phyloP scores from a whole-genome alignment of 495 filamentous ascomycete species.

The Podospora anserina region DNA sequence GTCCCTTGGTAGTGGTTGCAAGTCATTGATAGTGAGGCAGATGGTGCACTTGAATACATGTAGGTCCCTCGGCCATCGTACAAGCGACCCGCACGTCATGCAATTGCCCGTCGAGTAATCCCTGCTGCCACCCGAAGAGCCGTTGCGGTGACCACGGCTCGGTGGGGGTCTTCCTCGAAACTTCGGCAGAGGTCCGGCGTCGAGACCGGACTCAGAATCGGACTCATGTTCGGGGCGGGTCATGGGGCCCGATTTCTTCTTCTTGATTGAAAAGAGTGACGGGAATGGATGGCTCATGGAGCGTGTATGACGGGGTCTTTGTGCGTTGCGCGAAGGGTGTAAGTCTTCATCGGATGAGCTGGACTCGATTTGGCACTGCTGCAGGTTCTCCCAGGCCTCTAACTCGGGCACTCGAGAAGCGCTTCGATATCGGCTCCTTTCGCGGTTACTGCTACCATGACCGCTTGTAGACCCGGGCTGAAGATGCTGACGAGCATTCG shows the following conservation, averaged over 20 bases:
- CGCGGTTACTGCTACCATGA: neutral
- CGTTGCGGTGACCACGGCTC: slow-evolving; percentile 29
- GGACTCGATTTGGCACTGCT: slow-evolving; percentile 32
- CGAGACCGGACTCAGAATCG: slow-evolving; percentile 30
- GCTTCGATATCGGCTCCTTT: slow-evolving; percentile 20
- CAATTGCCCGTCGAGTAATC: slow-evolving; percentile 69
- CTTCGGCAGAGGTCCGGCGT: slow-evolving; percentile 26
- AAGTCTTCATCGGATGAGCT: slow-evolving; percentile 45
- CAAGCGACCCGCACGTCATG: slow-evolving; percentile 75
- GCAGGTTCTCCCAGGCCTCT: slow-evolving; percentile 23
- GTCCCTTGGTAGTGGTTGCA: slow-evolving; percentile 48
- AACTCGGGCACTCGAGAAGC: slow-evolving; percentile 21
- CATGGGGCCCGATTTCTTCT: slow-evolving; percentile 42
- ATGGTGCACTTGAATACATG: slow-evolving; percentile 77
- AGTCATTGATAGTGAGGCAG: slow-evolving; percentile 83
- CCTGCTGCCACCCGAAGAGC: slow-evolving; percentile 27
- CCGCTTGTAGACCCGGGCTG: slow-evolving; percentile 1
- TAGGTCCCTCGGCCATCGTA: slow-evolving; percentile 78
- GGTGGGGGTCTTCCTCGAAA: slow-evolving; percentile 20
- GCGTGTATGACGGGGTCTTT: slow-evolving; percentile 53
- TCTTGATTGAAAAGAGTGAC: slow-evolving; percentile 57
- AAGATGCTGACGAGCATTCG: neutral
- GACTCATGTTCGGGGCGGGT: slow-evolving; percentile 23
- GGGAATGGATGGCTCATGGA: slow-evolving; percentile 77
- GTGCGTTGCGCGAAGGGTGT: slow-evolving; percentile 22